A percentile compares a stretch with the other conserved stretches of the same genome.
Evolutionary conservation across 495 filamentous ascomycete species (phyloP).

Genomic region (Durotheca rogersii): DNA sequence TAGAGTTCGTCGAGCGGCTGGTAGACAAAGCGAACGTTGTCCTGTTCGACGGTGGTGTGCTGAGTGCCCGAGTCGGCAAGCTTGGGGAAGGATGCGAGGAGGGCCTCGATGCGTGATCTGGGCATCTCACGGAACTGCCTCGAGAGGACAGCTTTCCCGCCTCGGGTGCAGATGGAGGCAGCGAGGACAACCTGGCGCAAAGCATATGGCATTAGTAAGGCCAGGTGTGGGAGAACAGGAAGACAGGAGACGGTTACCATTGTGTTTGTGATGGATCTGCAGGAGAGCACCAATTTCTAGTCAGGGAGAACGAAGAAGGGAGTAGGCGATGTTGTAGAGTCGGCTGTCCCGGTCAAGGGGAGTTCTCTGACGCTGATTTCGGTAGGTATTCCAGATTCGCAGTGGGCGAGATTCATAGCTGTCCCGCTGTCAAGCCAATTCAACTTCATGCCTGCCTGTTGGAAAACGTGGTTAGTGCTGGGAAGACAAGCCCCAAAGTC

Average conservation of each 20-base stretch:
- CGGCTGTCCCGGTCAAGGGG: slow-evolving; percentile 9
- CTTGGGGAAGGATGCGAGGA: slow-evolving; percentile 95
- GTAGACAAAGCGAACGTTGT: slow-evolving; percentile 99
- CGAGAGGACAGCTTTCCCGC: slow-evolving; percentile 94
- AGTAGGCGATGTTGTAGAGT: neutral
- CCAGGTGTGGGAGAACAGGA: neutral
- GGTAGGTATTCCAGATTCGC: too few relatives aligned
- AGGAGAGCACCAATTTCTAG: neutral
- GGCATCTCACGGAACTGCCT: slow-evolving; percentile 96
- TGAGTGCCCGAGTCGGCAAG: slow-evolving; percentile 92
- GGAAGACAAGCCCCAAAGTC: slow-evolving; percentile 32
- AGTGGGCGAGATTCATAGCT: slow-evolving; percentile 16
- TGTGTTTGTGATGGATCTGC: slow-evolving; percentile 9
- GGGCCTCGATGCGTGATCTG: slow-evolving; percentile 90
- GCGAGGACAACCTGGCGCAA: slow-evolving; percentile 84
- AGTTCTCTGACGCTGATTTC: too few relatives aligned
- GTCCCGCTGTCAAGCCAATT: slow-evolving; percentile 28
- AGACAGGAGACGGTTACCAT: slow-evolving; percentile 34
- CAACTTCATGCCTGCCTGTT: too few relatives aligned
- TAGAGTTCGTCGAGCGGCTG: slow-evolving; percentile 98
- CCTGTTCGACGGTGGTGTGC: slow-evolving; percentile 96
- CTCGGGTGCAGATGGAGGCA: slow-evolving; percentile 97
- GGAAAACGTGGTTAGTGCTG: slow-evolving; percentile 21
- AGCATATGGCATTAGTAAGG: slow-evolving; percentile 19
- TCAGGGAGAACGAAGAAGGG: neutral